Conservation (phyloP, 1,139 yeast species). For the Hemisphaericaspora xylofermentans region DNA sequence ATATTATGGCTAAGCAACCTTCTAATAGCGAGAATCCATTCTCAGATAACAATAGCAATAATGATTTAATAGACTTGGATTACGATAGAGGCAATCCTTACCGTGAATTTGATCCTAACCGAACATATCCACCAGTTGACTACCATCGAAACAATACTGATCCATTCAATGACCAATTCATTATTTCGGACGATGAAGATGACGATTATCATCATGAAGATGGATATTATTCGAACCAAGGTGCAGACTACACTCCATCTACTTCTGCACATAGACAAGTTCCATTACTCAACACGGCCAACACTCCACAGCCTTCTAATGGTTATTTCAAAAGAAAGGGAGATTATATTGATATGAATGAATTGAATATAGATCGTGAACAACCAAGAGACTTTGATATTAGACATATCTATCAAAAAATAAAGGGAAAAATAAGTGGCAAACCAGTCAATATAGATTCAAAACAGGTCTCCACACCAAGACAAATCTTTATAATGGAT, state of each 20-base stretch:
- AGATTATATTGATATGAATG: slow-evolving; percentile 26
- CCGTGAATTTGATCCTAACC: slow-evolving; percentile 14
- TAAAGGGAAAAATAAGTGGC: slow-evolving; percentile 15
- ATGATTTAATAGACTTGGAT: slow-evolving; percentile 33
- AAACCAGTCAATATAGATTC: slow-evolving; percentile 7
- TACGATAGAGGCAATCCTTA: slow-evolving; percentile 16
- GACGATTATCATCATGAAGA: slow-evolving; percentile 12
- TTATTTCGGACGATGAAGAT: slow-evolving; percentile 36
- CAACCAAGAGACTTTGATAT: slow-evolving; percentile 51
- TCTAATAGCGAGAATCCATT: slow-evolving; percentile 20
- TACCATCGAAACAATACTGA: slow-evolving; percentile 4
- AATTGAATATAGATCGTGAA: slow-evolving; percentile 10
- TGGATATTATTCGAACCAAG: background rate
- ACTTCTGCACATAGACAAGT: slow-evolving; percentile 19
- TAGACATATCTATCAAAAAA: slow-evolving; percentile 40
- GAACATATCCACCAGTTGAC: slow-evolving; percentile 9
- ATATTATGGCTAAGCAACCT: slow-evolving; percentile 1
- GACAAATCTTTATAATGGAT: slow-evolving; percentile 71
- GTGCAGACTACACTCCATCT: slow-evolving; percentile 5
- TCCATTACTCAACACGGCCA: slow-evolving; percentile 24
- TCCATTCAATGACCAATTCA: slow-evolving; percentile 27
- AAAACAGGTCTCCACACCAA: slow-evolving; percentile 38
- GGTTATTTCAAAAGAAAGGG: slow-evolving; percentile 6
- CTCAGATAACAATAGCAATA: slow-evolving; percentile 19
- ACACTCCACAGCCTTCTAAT: slow-evolving; percentile 10